These are phyloP conservation scores for Oryza glumipatula DNA, from an alignment of 176 grass and related monocot genomes.

Conservation along the genomic window DNA sequence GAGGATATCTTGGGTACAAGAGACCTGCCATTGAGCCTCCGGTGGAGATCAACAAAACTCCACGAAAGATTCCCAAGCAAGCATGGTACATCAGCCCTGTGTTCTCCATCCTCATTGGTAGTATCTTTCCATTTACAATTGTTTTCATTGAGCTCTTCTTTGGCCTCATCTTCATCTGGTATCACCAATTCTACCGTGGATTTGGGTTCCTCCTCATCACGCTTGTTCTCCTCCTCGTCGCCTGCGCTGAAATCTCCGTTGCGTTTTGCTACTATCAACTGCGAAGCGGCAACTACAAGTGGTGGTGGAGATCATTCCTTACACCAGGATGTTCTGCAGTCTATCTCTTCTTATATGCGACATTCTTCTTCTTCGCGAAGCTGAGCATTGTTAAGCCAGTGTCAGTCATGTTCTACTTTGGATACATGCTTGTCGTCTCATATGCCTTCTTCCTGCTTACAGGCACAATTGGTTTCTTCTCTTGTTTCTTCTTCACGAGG, in stretches of 20 bases:
- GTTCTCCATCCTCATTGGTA: slow-evolving; percentile 30
- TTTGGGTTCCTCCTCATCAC: slow-evolving; percentile 49
- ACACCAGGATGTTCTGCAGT: slow-evolving; percentile 44
- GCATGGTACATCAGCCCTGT: slow-evolving; percentile 46
- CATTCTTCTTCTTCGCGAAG: slow-evolving; percentile 50
- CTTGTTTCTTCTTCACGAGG: slow-evolving; percentile 43
- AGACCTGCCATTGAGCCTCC: slow-evolving; percentile 39
- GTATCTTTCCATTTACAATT: slow-evolving; percentile 41
- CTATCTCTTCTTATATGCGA: slow-evolving; percentile 49
- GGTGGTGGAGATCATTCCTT: slow-evolving; percentile 49
- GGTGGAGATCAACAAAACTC: slow-evolving; percentile 45
- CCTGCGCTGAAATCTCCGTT: slow-evolving; percentile 36
- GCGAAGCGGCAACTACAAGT: slow-evolving; percentile 40
- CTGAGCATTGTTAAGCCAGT: slow-evolving; percentile 36
- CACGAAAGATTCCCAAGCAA: slow-evolving; percentile 46
- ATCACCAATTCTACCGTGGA: slow-evolving; percentile 41
- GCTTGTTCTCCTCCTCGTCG: slow-evolving; percentile 38
- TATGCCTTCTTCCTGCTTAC: slow-evolving; percentile 37
- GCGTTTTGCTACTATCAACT: slow-evolving; percentile 44
- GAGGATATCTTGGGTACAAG: slow-evolving; percentile 46
- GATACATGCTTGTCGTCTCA: slow-evolving; percentile 44
- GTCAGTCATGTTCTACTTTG: slow-evolving; percentile 38
- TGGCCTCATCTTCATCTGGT: slow-evolving; percentile 31
- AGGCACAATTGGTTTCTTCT: slow-evolving; percentile 38
- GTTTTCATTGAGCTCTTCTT: slow-evolving; percentile 45